Base-by-base conservation (phyloP, 768 basidiomycete species). In the Solioccasus polychromus region DNA sequence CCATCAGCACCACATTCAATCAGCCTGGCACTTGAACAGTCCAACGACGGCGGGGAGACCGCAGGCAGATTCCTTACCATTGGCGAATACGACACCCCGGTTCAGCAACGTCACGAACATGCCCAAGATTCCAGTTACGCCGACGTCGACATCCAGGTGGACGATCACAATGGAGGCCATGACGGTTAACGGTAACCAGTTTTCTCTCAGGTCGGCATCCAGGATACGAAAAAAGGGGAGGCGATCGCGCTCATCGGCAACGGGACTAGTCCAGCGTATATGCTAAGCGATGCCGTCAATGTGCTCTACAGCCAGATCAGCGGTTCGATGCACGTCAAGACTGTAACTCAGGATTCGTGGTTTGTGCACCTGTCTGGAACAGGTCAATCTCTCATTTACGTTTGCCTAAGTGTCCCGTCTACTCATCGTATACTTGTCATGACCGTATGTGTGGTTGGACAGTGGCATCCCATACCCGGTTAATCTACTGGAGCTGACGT, bases 401-500 rank as follows among this genome's bases (percentile, higher is more conserved):
- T 59, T 51, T 39, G 45, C 39, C 48, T 53, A 35, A 51, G 36
- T 44, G 9, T 4, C n/a, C 5, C 23, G 32, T n/a, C n/a, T n/a
- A n/a, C n/a, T n/a, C n/a, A n/a, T 5, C 18, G 3, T 3, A 4
- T 5, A 25, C 6, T 11, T 30, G 5, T 23, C 24, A 26, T 10
- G 4, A 25, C 7, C 10, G 15, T 32, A 8, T 25, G 10, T 8
- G 23, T n/a, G 34, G 29, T 7, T 38, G 70, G 72, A 8, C 62
- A 57, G n/a, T n/a, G n/a, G n/a, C 25, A 55, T 63, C 38, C 35
- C 54, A 11, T 72, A 66, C 43, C 57, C 72, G 11, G 63, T 77
- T 38, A 72, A 77, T 42, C 74, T 75, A 18, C 61, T 77, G 31
- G 75, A 77, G 40, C 43, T 77, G 26, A 68, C 62, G 18, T 61